A percentile compares a stretch with the other conserved stretches of the same genome.
Conservation (phyloP, 345 rosid species). For the Erucastrum elatum region DNA sequence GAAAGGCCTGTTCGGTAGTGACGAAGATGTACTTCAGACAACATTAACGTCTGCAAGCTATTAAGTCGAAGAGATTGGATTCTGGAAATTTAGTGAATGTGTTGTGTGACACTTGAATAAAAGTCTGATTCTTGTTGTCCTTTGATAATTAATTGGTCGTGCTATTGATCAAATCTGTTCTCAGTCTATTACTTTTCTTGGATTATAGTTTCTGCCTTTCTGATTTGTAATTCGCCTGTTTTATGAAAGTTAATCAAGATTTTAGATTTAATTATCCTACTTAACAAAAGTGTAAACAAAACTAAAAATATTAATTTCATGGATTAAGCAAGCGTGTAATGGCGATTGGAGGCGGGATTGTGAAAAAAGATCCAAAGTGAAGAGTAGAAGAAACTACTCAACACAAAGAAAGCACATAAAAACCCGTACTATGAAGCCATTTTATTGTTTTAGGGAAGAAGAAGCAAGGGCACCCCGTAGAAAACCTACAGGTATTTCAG, state of each 20-base stretch:
- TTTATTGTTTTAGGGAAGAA: slow-evolving; percentile 20
- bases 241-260: background rate
- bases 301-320: background rate
- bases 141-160: background rate
- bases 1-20: too few species aligned
- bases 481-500: slow-evolving; percentile 51
- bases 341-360: slow-evolving; percentile 63
- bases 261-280: too few species aligned
- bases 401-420: slow-evolving; percentile 35
- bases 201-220: background rate
- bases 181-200: background rate
- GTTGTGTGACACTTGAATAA: background rate
- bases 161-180: background rate
- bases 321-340: slow-evolving; percentile 24
- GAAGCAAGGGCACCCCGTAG: slow-evolving; percentile 46
- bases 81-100: background rate
- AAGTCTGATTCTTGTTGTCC: background rate
- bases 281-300: background rate
- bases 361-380: slow-evolving; percentile 33
- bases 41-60: too few species aligned
- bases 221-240: background rate
- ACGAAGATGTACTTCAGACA: too few species aligned
- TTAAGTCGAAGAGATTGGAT: background rate
- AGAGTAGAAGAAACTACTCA: slow-evolving; percentile 28
- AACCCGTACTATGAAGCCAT: slow-evolving; percentile 67